Conservation (phyloP, 148 eudicot genomes). For the Simmondsia chinensis region DNA sequence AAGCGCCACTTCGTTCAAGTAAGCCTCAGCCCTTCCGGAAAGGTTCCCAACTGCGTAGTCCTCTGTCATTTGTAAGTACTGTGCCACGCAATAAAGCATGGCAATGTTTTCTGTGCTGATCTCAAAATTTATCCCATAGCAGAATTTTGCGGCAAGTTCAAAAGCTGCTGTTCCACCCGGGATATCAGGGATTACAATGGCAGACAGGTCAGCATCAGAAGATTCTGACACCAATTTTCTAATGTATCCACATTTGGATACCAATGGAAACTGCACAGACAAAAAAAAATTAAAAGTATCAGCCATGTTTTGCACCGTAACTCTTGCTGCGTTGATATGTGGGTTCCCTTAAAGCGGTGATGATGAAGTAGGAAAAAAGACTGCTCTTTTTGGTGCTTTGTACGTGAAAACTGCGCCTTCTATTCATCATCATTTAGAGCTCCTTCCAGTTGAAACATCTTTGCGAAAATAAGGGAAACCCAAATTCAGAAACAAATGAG, state of each 20-base stretch:
- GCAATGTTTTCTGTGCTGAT: conserved; percentile 68
- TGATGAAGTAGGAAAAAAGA: no score
- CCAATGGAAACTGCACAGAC: conserved; percentile 63
- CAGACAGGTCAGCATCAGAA: conserved; percentile 23
- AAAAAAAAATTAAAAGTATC: conserved; percentile 1
- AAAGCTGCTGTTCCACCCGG: conserved; percentile 89
- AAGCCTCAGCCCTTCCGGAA: conserved; percentile 52
- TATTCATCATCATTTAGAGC: no score
- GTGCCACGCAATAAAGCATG: conserved; percentile 64
- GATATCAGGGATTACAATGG: conserved; percentile 43
- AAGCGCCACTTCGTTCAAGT: conserved; percentile 60
- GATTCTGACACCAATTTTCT: conserved; percentile 57
- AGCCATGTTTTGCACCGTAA: neutral
- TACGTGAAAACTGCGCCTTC: no score
- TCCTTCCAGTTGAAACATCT: neutral
- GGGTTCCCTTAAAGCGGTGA: neutral
- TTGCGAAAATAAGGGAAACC: neutral
- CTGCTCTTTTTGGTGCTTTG: no score
- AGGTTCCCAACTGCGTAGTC: conserved; percentile 66
- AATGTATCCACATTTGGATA: conserved; percentile 77
- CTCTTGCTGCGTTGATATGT: neutral
- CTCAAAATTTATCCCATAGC: conserved; percentile 83
- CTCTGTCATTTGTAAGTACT: conserved; percentile 90
- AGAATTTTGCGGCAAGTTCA: conserved; percentile 85
- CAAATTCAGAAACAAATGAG: neutral